Evolutionary conservation across 139 green algal genomes (phyloP), one percentile per base, ranked within the genome.

Genomic region (Haematococcus lacustris): DNA sequence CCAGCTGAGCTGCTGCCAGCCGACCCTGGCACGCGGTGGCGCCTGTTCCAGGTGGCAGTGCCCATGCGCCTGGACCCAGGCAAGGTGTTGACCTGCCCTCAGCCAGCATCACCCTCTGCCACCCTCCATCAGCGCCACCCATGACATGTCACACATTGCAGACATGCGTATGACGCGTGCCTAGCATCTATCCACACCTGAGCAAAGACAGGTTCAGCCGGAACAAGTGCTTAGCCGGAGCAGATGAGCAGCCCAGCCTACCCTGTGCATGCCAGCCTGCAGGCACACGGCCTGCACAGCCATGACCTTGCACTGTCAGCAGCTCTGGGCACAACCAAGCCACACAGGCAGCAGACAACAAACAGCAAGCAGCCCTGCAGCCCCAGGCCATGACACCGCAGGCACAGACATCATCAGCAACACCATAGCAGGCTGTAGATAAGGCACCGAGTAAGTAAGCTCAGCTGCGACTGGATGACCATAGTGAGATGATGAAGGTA

Each of bases 31-130:
- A 4, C 21, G 53, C 53, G 28, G 41, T 81, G 70, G 75, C 76
- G 86, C 0, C 30, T 93, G 3, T 90, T 79, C 64, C 68, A 80
- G 9, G 65, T 92, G 3, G 53, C 69, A 1, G 78, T 93, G 1
- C 68, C 81, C 1, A 38, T 73, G 0, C 34, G 63, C 3, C 43
- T 71, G 13, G 88, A 93, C 64, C 78, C 83, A 9, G 88, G 88
- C 33, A 92, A 88, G 66, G 80, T 78, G 39, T 9, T 53, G 13
- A 2, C 25, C 2, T 2, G 9, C 25, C 1, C 32, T 35, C 35
- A 70, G n/a, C n/a, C 17, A 28, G 32, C 28, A 47, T 53, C 5
- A 25, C 64, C 35, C n/a, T n/a, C 6, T 21, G 47, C n/a, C 6
- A 6, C 23, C 38, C 5, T 9, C 6, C 6, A 32, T 28, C 47